Evolutionary conservation across 345 rosid genomes (phyloP), one percentile per base, ranked within the genome.

Genomic region (Lumnitzera racemosa): DNA sequence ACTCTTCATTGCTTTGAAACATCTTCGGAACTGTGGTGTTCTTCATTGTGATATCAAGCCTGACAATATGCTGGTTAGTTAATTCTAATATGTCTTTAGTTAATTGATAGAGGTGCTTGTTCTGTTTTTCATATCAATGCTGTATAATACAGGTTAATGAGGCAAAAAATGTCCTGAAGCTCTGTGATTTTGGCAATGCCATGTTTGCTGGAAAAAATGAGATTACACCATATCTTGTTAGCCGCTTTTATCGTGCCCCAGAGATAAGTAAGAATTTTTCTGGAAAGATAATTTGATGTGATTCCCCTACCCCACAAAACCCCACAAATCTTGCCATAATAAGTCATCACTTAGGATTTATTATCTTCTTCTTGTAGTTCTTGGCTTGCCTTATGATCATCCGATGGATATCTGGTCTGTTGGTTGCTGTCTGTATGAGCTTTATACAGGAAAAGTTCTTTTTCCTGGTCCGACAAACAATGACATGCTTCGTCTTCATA

Each of bases 11-110:
- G 92, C 96, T 10, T 78, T 95, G 73, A 90, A 95, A 77, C 97
- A 95, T 77, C 85, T 95, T 36, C 87, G 82, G 64, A 95, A 88
- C 36, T 90, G 97, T 57, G 97, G 96, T 55, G 95, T 95, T 64
- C 95, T 95, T 71, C 99, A 95, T 66, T 86, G 96, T 71, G 99
- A 95, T 76, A 95, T 95, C 74, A 95, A 95, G 81, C 99, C 99
- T 49, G 99, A 95, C 78, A 95, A 95, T 67, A 88, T 95, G 96
- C 95, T 95, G 95, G 99, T 95, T 65, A 27, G 84, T 71, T 20
- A 20, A 20, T 20, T 7, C 63, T 51, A 15, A 9, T 49, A 50
- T 65, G 20, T 54, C 24, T 60, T 59, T 58, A 64, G 25, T 47
- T 53, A 4, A 15, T 5, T 20, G 64, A 20, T 49, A 62, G 48